Evolutionary conservation across 1,139 yeast genomes (phyloP).

Genomic region (Magnusiomyces tetraspermus): DNA sequence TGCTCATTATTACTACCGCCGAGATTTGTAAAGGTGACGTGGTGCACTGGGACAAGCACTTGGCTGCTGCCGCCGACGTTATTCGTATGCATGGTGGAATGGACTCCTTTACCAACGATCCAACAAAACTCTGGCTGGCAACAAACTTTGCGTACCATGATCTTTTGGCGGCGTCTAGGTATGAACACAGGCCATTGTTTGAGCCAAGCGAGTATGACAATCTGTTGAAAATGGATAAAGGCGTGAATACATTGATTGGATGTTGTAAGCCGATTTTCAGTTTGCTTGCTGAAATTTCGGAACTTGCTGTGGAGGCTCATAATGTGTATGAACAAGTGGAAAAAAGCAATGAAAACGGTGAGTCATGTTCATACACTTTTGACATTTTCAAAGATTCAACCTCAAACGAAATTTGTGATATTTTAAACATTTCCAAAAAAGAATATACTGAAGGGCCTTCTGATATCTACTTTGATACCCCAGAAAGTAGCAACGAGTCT

Average conservation of each 20-base stretch:
- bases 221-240: slow-evolving; percentile 30
- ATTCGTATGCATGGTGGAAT: slow-evolving; percentile 52
- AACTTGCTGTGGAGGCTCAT: slow-evolving; percentile 43
- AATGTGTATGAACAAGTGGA: slow-evolving; percentile 2
- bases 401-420: too few species aligned
- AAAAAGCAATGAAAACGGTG: too few species aligned
- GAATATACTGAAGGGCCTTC: too few species aligned
- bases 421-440: too few species aligned
- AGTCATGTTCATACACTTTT: too few species aligned
- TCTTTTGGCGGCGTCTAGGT: slow-evolving; percentile 50
- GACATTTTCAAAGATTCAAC: too few species aligned
- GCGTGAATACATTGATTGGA: slow-evolving; percentile 65
- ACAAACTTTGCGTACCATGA: slow-evolving; percentile 82
- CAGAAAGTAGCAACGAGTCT: too few species aligned
- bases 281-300: slow-evolving; percentile 59
- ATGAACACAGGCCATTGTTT: slow-evolving; percentile 29
- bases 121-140: slow-evolving; percentile 61
- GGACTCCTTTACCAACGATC: slow-evolving; percentile 40
- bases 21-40: slow-evolving; percentile 74
- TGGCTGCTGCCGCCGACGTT: slow-evolving; percentile 55
- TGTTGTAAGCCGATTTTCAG: slow-evolving; percentile 58
- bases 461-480: too few species aligned
- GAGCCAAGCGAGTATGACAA: slow-evolving; percentile 39
- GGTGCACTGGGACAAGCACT: slow-evolving; percentile 53
- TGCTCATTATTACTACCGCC: slow-evolving; percentile 58